Conservation (phyloP, 2,329 filamentous ascomycete genomes). For the Lachnellula suecica region DNA sequence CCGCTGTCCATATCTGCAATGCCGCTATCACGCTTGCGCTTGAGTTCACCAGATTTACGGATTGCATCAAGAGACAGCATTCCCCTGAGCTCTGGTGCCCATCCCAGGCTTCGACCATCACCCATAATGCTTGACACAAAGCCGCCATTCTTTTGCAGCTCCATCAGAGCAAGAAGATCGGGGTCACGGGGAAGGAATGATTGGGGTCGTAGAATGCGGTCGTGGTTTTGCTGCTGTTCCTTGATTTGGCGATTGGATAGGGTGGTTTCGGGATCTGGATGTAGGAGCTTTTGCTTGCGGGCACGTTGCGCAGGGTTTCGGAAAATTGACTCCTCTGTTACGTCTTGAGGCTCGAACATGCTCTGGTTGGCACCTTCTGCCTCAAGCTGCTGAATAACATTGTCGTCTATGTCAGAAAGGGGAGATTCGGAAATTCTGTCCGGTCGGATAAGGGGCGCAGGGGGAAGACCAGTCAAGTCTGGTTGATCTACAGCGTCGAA, state of each 20-base stretch:
- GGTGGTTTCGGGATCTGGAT: conserved; percentile 75
- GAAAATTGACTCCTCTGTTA: conserved; percentile 56
- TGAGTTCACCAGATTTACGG: conserved; percentile 74
- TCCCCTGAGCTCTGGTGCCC: conserved; percentile 91
- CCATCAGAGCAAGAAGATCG: conserved; percentile 81
- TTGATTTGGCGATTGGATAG: conserved; percentile 77
- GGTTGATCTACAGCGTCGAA: conserved; percentile 62
- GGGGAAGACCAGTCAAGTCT: conserved; percentile 46
- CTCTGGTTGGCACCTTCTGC: conserved; percentile 52
- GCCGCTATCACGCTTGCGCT: conserved; percentile 90
- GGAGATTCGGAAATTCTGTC: conserved; percentile 68
- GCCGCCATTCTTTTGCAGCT: conserved; percentile 86
- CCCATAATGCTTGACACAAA: conserved; percentile 88
- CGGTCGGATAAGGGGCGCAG: conserved; percentile 49
- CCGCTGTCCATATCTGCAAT: conserved; percentile 75
- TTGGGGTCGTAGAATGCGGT: conserved; percentile 80
- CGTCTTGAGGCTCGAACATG: conserved; percentile 57
- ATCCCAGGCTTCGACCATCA: conserved; percentile 73
- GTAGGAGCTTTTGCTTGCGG: conserved; percentile 78
- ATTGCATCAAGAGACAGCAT: conserved; percentile 86
- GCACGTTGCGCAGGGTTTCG: conserved; percentile 71
- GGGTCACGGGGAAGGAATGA: conserved; percentile 86
- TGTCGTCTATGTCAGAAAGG: conserved; percentile 68
- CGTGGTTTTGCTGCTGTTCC: conserved; percentile 80
- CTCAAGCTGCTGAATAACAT: conserved; percentile 58